Base-by-base conservation (phyloP, 345 rosid genomes). In the Theobroma cacao region DNA sequence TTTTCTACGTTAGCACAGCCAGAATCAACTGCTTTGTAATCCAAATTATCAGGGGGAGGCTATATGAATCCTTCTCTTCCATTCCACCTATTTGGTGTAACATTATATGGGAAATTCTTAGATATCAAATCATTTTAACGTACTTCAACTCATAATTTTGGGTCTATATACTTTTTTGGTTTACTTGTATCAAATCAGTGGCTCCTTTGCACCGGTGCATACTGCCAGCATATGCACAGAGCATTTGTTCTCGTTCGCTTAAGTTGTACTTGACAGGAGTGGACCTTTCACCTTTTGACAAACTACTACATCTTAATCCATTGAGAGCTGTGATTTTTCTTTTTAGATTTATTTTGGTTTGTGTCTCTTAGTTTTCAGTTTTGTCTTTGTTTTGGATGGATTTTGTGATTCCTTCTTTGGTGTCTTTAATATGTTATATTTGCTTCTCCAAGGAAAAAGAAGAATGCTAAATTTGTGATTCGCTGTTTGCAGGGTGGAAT, bases 401-500 rank as follows among this genome's bases (percentile, higher is more conserved):
- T 67, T 68, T 43, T 48, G 13, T 71, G 33, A 9, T 31, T 50
- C 28, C 15, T 45, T 72, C 45, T 31, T 20, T 20, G 15, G 8
- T 30, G 36, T 20, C 43, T 72, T 72, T 48, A 24, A 74, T 7
- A n/a, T 11, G 22, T 13, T 36, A 22, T 20, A 41, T 38, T 72
- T 48, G 20, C 30, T 75, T 40, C 1, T 45, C 11, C 1, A 30
- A 40, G 3, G 33, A 41, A 24, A 52, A n/a, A 66, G 30, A 15
- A 1, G n/a, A 58, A 15, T 10, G 13, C 74, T 67, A 38, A 74
- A 65, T 50, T 78, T 67, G 15, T 41, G 15, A 33, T 65, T 45
- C 72, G 41, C 28, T 74, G 31, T 38, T 88, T 82, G 78, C 94
- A 93, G 97, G 97, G 74, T 96, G 99, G 99, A 96, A 96, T 89